Base-by-base conservation (phyloP, 1,284 basidiomycete genomes). In the Fomitopsis betulina region DNA sequence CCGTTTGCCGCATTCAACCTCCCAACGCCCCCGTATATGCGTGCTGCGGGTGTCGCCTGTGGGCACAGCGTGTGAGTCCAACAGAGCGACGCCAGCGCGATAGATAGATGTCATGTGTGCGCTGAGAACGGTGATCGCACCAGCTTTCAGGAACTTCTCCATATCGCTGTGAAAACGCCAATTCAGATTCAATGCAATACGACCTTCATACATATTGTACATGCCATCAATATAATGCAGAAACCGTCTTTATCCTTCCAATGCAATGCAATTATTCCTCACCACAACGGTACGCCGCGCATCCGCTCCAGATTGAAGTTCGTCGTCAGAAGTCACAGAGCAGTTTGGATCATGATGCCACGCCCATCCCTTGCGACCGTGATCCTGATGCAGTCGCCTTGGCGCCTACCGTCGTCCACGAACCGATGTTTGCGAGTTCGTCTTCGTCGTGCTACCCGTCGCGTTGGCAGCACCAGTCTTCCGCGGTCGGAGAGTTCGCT, bases 401-500 rank as follows among this genome's bases (percentile, higher is more conserved):
- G 35, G 35, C 27, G 35, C 35, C 35, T 37, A 51, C 32, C 33
- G 32, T 13, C 49, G 49, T 37, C 49, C 33, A 13, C 49, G 49
- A 35, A n/a, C 19, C 32, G 49, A 51, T 15, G 19, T 35, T 17
- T 32, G 30, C 32, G 49, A 51, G 25, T 21, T 37, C 19, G 49
- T 51, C n/a, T 32, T 35, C n/a, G 49, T n/a, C 5, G 40, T 9
- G 40, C n/a, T 19, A 38, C 40, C 17, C 17, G 6, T 47, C 27
- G 47, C 27, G 17, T 17, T 37, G 15, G 30, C 25, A n/a, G 17
- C 32, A 19, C 49, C 23, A n/a, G 49, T 15, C n/a, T 15, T 51
- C 8, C 27, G 49, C 15, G 32, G 32, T 27, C 59, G 59, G 30
- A 60, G 55, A 5, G 59, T 60, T 45, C 54, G 54, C 7, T 55